Conservation (phyloP, 306 rosid species). For the Rubus idaeus region DNA sequence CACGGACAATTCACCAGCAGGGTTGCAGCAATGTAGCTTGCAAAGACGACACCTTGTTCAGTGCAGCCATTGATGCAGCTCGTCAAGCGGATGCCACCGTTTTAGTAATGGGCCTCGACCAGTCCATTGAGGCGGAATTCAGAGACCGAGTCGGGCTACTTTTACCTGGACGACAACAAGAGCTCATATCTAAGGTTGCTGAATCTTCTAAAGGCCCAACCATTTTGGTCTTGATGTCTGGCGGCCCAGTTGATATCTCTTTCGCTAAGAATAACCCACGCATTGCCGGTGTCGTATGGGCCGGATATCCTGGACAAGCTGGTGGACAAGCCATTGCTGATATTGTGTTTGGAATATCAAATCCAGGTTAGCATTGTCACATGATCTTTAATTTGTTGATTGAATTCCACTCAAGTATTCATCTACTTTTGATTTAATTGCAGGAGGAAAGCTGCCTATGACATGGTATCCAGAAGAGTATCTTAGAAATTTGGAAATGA, state of each 20-base stretch:
- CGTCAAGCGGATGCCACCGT: conserved; percentile 66
- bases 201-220: conserved; percentile 76
- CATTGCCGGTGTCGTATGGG: conserved; percentile 66
- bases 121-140: conserved; percentile 80
- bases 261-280: conserved; percentile 61
- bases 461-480: conserved; percentile 92
- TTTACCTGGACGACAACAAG: conserved; percentile 79
- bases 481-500: conserved; percentile 65
- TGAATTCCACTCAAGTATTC: neutral
- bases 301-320: conserved; percentile 88
- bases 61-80: conserved; percentile 57
- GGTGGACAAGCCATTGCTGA: conserved; percentile 91
- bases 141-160: conserved; percentile 55
- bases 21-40: conserved; percentile 73
- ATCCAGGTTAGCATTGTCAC: conserved; percentile 49
- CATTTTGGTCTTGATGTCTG: conserved; percentile 74
- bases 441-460: conserved; percentile 84
- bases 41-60: conserved; percentile 39
- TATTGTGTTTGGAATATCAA: conserved; percentile 54
- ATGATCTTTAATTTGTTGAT: neutral
- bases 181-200: conserved; percentile 66
- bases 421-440: neutral
- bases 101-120: conserved; percentile 79
- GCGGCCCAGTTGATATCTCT: conserved; percentile 76
- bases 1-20: conserved; percentile 40